phyloP scores from a whole-genome alignment of 2,329 filamentous ascomycete species.

The Aspergillus oerlinghausenensis region DNA sequence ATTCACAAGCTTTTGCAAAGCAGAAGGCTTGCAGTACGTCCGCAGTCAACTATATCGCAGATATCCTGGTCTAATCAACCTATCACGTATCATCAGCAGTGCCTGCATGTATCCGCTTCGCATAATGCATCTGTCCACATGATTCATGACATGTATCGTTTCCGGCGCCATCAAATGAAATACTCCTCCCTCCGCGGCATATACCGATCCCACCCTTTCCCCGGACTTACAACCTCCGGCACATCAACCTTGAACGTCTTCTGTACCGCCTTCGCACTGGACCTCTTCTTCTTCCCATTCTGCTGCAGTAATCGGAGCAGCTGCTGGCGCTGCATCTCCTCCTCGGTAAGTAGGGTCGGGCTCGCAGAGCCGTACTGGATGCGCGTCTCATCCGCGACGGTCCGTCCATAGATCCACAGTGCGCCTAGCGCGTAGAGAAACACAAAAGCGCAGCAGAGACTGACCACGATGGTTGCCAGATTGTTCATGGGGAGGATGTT shows the following conservation, averaged over 20 bases:
- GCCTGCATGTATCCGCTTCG: background rate
- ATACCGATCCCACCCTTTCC: slow-evolving; percentile 19
- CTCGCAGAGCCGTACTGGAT: slow-evolving; percentile 5
- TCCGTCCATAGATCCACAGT: slow-evolving; percentile 22
- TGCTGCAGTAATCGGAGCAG: slow-evolving; percentile 32
- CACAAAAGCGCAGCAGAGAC: slow-evolving; percentile 24
- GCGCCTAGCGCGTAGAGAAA: slow-evolving; percentile 25
- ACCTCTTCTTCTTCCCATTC: slow-evolving; percentile 19
- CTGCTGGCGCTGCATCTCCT: slow-evolving; percentile 39
- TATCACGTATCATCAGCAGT: background rate
- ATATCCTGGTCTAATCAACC: background rate
- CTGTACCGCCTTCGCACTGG: slow-evolving; percentile 15
- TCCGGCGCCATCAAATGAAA: background rate
- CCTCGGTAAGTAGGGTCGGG: slow-evolving; percentile 26
- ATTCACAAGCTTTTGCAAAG: no score
- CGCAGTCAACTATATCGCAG: background rate
- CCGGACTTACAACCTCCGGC: slow-evolving; percentile 17
- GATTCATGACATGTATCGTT: background rate
- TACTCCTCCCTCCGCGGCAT: slow-evolving; percentile 8
- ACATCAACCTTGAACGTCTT: slow-evolving; percentile 27
- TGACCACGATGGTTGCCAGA: slow-evolving; percentile 23
- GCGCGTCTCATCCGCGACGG: slow-evolving; percentile 6
- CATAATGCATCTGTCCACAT: background rate
- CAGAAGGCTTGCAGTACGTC: no score
- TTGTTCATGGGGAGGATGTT: slow-evolving; percentile 22